Evolutionary conservation across 2,329 filamentous ascomycete species (phyloP).

Genomic region (Epichloe scottii): DNA sequence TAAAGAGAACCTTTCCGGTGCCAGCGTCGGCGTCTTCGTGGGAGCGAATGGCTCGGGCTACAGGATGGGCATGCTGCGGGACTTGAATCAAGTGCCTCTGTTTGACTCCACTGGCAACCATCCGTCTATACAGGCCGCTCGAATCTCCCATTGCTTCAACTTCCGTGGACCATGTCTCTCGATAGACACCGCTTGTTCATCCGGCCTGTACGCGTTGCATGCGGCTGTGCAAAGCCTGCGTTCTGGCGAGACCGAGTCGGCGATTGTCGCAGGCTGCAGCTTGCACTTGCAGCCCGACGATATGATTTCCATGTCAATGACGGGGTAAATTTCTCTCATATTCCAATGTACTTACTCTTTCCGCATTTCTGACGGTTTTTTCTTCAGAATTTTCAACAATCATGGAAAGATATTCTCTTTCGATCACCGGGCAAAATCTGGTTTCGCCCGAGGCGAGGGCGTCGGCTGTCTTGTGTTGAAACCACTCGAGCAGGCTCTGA

Average conservation of each 20-base stretch:
- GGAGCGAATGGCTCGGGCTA: conserved; percentile 23
- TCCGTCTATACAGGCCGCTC: conserved; percentile 40
- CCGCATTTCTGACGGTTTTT: neutral
- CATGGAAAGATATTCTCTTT: conserved; percentile 36
- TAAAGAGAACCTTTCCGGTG: conserved; percentile 32
- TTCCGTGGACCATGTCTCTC: conserved; percentile 40
- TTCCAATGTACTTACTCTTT: neutral
- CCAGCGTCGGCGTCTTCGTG: conserved; percentile 36
- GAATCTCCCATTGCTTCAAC: conserved; percentile 43
- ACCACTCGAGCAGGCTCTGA: conserved; percentile 39
- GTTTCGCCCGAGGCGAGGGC: conserved; percentile 51
- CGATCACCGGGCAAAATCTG: conserved; percentile 21
- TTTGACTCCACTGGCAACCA: conserved; percentile 38
- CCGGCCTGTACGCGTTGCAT: conserved; percentile 36
- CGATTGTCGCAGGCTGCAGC: conserved; percentile 35
- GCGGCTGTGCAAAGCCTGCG: conserved; percentile 36
- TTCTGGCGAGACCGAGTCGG: conserved; percentile 31
- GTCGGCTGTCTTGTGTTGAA: conserved; percentile 45
- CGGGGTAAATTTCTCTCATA: conserved; percentile 11
- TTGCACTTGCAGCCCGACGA: conserved; percentile 34
- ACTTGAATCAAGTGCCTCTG: conserved; percentile 35
- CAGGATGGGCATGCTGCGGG: conserved; percentile 28
- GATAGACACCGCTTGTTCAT: conserved; percentile 40
- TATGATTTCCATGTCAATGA: conserved; percentile 19
- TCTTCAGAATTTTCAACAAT: conserved; percentile 28